Evolutionary conservation across 305 asterid species (phyloP), one percentile per base, ranked within the genome.

Genomic region (Fraxinus sp.): DNA sequence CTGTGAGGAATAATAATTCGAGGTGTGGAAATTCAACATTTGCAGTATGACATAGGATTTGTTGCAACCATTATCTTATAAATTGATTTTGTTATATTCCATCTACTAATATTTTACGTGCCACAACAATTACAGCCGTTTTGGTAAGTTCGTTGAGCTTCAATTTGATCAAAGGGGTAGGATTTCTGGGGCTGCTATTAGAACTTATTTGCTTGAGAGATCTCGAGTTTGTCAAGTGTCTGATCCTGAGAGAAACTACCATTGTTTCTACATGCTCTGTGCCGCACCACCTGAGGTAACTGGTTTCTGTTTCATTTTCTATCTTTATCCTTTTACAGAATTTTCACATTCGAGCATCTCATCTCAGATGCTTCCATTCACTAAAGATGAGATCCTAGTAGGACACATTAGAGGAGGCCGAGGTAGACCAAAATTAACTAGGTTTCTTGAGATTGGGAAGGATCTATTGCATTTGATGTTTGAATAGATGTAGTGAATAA

Each of bases 151-250:
- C 83, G 98, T 94, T 82, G 98, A 94, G 86, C 86, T 94, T 85
- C 98, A 94, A 89, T 94, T 94, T 89, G 96, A 94, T 79, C 85
- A 88, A 82, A 87, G 76, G 59, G 97, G 97, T 78, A 90, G 94
- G 83, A 94, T 94, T 79, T 93, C 96, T 59, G 98, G 98, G 78
- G 98, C 98, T 82, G 98, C 98, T 74, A 89, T 94, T 83, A 86
- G 98, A 87, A 94, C 98, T 5, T 94, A 93, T 88, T 88, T 94
- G 92, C 93, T 94, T 9, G 98, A 94, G 84, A 90, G 97, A 87
- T 94, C 97, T 83, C 98, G 98, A 85, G 98, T 94, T 86, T 94
- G 98, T 79, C 97, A 93, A 86, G 49, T 94, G 79, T 94, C 98
- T 57, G 97, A 94, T 91, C 98, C 98, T 11, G 98, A 94, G 89